phyloP scores from a whole-genome alignment of 1,284 basidiomycete genomes.

The Trametes pubescens region DNA sequence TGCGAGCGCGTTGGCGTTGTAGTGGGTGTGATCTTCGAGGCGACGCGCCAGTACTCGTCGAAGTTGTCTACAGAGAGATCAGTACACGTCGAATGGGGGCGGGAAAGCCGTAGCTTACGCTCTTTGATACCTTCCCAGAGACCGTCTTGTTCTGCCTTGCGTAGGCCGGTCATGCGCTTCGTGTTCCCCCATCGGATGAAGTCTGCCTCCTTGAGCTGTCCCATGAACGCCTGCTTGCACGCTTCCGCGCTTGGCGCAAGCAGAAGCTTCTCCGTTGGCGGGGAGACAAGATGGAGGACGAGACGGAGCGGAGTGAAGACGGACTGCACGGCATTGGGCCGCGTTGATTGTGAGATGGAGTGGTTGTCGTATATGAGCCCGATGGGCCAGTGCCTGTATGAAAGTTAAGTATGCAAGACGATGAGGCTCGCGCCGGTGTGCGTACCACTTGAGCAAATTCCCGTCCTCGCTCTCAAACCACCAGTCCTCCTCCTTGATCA shows the following conservation, averaged over 20 bases:
- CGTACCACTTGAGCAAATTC: slow-evolving; percentile 82
- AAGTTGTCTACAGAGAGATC: slow-evolving; percentile 77
- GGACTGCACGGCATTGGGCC: slow-evolving; percentile 52
- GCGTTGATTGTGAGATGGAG: slow-evolving; percentile 65
- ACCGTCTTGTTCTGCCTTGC: slow-evolving; percentile 91
- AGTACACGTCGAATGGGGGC: too few species aligned
- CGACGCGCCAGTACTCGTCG: slow-evolving; percentile 93
- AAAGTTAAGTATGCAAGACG: neutral
- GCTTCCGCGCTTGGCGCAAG: slow-evolving; percentile 80
- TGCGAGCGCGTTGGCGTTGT: slow-evolving; percentile 62
- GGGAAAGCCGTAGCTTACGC: slow-evolving; percentile 58
- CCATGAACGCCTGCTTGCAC: slow-evolving; percentile 92
- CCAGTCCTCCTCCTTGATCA: slow-evolving; percentile 87
- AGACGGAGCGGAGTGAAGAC: slow-evolving; percentile 73
- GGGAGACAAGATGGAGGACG: slow-evolving; percentile 85
- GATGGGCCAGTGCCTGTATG: slow-evolving; percentile 91
- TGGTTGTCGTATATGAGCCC: slow-evolving; percentile 91
- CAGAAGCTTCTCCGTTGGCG: slow-evolving; percentile 86
- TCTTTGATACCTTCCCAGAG: slow-evolving; percentile 95
- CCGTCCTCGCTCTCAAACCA: slow-evolving; percentile 92
- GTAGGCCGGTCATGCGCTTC: slow-evolving; percentile 87
- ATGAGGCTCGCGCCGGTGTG: slow-evolving; percentile 16
- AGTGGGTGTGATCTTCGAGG: slow-evolving; percentile 82
- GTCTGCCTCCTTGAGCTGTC: slow-evolving; percentile 93
- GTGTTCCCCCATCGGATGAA: slow-evolving; percentile 96